Base-by-base conservation (phyloP, 306 rosid genomes). In the Fragaria iinumae region DNA sequence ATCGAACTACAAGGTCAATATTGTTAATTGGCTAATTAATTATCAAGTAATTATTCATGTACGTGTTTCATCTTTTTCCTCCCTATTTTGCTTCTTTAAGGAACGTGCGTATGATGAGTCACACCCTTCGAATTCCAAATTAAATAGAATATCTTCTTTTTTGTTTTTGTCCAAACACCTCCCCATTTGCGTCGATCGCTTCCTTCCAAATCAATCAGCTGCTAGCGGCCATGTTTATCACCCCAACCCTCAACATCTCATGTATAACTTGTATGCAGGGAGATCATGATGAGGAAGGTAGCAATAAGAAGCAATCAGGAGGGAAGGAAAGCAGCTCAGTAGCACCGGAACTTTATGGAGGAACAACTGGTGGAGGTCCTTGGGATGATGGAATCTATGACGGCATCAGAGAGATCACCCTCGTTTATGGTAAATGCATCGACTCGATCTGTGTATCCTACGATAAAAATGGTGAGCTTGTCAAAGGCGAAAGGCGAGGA, bases 301-400 rank as follows among this genome's bases (percentile, higher is more conserved):
- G 66, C 66, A 4, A 12, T 4, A 59, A 59, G 36, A 13, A 59
- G 66, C 36, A 3, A 3, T 25, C 36, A 59, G 34, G 36, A 9
- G 36, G 38, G 36, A 59, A 59, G 66, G 12, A 11, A 1, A 25
- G 23, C 16, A 59, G 18, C 66, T 59, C 66, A 23, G 64, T 8
- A 57, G 21, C 27, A 11, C 11, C 66, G 18, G 66, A 60, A 60
- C 66, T 60, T 11, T 60, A 59, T 27, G 66, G 66, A 25, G 36
- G 66, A 27, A 11, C 11, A n/a, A 20, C 38, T 4, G 38, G 39
- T 12, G 36, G 66, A 60, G 17, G 17, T 60, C 66, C 66, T 4
- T 60, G 66, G 66, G 66, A 60, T 60, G 66, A 60, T 60, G 66
- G 38, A 60, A 60, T 27, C 39, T 27, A 27, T 12, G 66, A 60